Base-by-base conservation (phyloP, 2,329 filamentous ascomycete genomes). In the Rachicladosporium sp. region DNA sequence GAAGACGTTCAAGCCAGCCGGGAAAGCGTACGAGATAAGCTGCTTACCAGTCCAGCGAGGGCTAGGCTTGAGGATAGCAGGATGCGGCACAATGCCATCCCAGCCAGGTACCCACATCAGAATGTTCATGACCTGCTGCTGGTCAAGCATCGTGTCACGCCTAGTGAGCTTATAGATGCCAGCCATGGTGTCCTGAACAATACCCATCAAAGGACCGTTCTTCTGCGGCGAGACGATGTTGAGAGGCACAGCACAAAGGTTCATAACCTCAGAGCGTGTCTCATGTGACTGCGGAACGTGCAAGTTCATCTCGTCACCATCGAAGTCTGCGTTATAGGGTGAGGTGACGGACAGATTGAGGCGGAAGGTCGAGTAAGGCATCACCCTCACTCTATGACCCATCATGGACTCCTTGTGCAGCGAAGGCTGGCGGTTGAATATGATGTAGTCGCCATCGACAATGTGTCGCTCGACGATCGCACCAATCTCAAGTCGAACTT, bases 381-480 rank as follows among this genome's bases (percentile, higher is more conserved):
- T 96, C 45, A 99, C 91, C 44, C 82, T 81, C 47, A 98, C 91
- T 53, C 86, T 80, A 65, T 99, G 91, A 63, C 86, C 91, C 93
- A 98, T 98, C 91, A 98, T 99, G 44, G 91, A 98, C 61, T 98
- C 91, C 65, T 99, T 99, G 73, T 99, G 91, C 55, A 99, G 71
- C 29, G 91, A 99, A 1, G 91, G 91, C 60, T 99, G 91, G 72
- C 91, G 91, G 63, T 98, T 99, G 77, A 99, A 99, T 57, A 98
- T 88, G 65, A 99, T 96, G 50, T 86, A 93, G 63, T 99, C 91
- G 42, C 89, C 89, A 55, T 94, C 86, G 54, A 93, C 80, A 48
- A 99, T 77, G 64, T 99, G 91, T 46, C 91, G 82, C 65, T 99
- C 91, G 29, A 99, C 93, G 60, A 95, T 96, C 89, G 89, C 96